These are phyloP conservation scores for Blastobotrys apis DNA, from an alignment of 1,139 yeast species.

Conservation along the genomic window DNA sequence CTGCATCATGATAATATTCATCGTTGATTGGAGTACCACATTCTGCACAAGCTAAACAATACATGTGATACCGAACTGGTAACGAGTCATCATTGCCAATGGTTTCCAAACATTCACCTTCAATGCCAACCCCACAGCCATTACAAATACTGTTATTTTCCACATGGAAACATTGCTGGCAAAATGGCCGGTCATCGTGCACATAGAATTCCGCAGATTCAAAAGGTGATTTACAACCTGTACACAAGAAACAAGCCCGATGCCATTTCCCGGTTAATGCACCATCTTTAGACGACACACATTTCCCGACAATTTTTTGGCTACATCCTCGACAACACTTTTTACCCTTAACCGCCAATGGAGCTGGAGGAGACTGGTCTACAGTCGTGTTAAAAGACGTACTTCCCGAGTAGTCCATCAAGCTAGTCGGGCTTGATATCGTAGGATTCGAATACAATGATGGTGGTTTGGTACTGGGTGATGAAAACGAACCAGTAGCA, in stretches of 20 bases:
- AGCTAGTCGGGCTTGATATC: conserved; percentile 13
- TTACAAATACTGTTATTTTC: conserved; percentile 72
- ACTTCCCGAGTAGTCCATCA: conserved; percentile 1
- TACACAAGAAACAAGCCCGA: conserved; percentile 74
- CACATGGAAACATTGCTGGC: conserved; percentile 72
- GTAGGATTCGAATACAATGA: conserved; percentile 12
- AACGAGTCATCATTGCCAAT: conserved; percentile 14
- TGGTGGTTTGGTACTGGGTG: conserved; percentile 11
- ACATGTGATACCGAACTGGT: conserved; percentile 27
- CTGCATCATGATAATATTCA: conserved; percentile 32
- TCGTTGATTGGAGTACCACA: conserved; percentile 31
- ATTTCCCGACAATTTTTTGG: conserved; percentile 45
- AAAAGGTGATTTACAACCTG: conserved; percentile 46
- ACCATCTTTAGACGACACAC: conserved; percentile 74
- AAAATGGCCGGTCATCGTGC: conserved; percentile 71
- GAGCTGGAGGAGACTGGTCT: not conserved
- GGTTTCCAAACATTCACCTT: conserved; percentile 83
- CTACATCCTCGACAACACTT: conserved; percentile 48
- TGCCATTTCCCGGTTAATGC: conserved; percentile 95
- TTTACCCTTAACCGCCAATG: conserved; percentile 7
- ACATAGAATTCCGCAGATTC: conserved; percentile 62
- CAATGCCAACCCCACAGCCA: conserved; percentile 70
- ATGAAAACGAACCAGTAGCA: conserved; percentile 12
- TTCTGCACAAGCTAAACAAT: conserved; percentile 33
- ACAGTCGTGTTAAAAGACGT: not conserved